Evolutionary conservation across 192 early-diverging fungal genomes (phyloP).

Genomic region (Dissophora ornata): DNA sequence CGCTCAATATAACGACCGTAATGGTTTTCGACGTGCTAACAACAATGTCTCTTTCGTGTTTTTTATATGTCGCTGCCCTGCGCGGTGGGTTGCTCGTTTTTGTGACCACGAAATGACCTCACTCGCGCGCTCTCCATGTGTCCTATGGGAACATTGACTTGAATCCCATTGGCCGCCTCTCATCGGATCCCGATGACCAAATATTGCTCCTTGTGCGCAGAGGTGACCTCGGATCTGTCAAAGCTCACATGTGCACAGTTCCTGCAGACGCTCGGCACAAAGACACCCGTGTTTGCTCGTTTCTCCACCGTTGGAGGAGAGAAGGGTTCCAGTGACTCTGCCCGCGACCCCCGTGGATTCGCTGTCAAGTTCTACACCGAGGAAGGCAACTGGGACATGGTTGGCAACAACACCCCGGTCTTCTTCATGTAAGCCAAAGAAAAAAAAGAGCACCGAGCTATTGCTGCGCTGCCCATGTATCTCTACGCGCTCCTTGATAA

Average conservation of each 20-base stretch:
- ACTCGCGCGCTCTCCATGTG: too few relatives aligned
- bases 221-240: constrained; percentile 77
- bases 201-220: constrained; percentile 33
- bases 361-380: constrained; percentile 90
- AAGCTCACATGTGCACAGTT: constrained; percentile 80
- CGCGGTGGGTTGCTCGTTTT: too few relatives aligned
- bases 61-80: too few relatives aligned
- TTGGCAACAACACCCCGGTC: constrained; percentile 87
- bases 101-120: too few relatives aligned
- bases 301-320: constrained; percentile 86
- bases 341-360: constrained; percentile 85
- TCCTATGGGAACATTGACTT: too few relatives aligned
- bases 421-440: constrained; percentile 76
- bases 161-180: too few relatives aligned
- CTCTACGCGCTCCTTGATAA: too few relatives aligned
- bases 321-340: constrained; percentile 79
- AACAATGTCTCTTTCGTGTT: too few relatives aligned
- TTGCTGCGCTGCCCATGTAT: constrained; percentile 2
- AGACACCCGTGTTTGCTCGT: constrained; percentile 83
- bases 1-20: too few relatives aligned
- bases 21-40: too few relatives aligned
- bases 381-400: constrained; percentile 90
- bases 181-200: too few relatives aligned
- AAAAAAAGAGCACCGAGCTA: too few relatives aligned
- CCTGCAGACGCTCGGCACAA: constrained; percentile 75